These are phyloP conservation scores for Hypoxylon rubiginosum DNA, from an alignment of 2,329 filamentous ascomycete genomes.

Conservation along the genomic window DNA sequence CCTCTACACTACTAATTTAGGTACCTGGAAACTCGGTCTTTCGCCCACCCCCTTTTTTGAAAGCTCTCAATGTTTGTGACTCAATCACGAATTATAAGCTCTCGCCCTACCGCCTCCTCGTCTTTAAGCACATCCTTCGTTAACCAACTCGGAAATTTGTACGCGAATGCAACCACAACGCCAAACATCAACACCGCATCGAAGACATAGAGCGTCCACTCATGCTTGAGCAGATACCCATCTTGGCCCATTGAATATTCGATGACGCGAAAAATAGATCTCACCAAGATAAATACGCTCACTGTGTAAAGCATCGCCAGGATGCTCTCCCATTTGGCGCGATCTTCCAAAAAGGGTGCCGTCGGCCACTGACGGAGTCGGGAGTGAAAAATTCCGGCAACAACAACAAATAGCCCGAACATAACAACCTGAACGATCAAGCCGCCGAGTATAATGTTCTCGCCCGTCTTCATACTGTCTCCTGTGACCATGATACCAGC, in stretches of 20 bases:
- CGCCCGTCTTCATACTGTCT: conserved; percentile 53
- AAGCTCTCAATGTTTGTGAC: too few species aligned
- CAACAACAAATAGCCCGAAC: conserved; percentile 67
- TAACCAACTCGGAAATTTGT: neutral
- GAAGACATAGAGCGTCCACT: conserved; percentile 59
- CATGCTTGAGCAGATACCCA: conserved; percentile 59
- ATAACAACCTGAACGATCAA: conserved; percentile 69
- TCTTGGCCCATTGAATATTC: conserved; percentile 59
- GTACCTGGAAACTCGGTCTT: too few species aligned
- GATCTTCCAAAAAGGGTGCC: neutral
- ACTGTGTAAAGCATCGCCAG: conserved; percentile 57
- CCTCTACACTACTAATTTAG: too few species aligned
- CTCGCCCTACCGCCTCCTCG: too few species aligned
- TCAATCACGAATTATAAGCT: too few species aligned
- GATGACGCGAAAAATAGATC: conserved; percentile 59
- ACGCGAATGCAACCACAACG: conserved; percentile 48
- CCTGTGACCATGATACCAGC: conserved; percentile 53
- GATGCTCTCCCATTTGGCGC: conserved; percentile 51
- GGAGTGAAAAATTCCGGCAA: conserved; percentile 62
- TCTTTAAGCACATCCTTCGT: too few species aligned
- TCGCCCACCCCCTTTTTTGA: too few species aligned
- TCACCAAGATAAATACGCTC: conserved; percentile 58
- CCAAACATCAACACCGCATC: conserved; percentile 58
- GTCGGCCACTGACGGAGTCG: conserved; percentile 13
- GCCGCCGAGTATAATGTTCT: conserved; percentile 67